Evolutionary conservation across 306 rosid genomes (phyloP).

Genomic region (Neltuma alba): DNA sequence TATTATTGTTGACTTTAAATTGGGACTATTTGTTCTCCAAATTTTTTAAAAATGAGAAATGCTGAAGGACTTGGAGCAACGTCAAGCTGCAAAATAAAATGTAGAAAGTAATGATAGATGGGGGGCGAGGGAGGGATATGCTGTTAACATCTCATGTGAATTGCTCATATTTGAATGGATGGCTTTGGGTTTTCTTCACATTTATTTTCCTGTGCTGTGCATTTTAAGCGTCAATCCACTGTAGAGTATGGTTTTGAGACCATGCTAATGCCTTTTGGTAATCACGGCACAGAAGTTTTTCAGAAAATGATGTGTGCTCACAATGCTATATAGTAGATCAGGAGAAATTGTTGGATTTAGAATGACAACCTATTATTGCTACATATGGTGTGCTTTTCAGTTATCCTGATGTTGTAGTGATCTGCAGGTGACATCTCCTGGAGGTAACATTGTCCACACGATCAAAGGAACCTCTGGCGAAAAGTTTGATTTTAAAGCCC

Average conservation of each 20-base stretch:
- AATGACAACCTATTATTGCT: conserved; percentile 10
- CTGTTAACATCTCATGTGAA: not conserved
- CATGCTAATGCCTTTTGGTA: conserved; percentile 18
- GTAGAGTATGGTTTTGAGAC: conserved; percentile 20
- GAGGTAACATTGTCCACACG: conserved; percentile 65
- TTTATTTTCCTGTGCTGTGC: not conserved
- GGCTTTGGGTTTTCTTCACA: conserved; percentile 14
- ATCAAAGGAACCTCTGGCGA: conserved; percentile 91
- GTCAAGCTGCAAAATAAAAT: conserved; percentile 4
- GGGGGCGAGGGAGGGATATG: not conserved
- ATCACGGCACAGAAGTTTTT: conserved; percentile 2
- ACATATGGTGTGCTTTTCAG: conserved; percentile 20
- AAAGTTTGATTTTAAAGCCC: conserved; percentile 89
- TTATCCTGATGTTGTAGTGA: conserved; percentile 35
- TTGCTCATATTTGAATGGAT: conserved; percentile 16
- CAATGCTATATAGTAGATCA: conserved; percentile 10
- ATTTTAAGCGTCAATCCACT: conserved; percentile 9
- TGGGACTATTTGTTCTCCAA: not conserved
- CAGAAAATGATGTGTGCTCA: conserved; percentile 11
- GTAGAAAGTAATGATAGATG: not conserved
- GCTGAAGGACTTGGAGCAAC: not conserved
- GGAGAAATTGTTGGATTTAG: conserved; percentile 18
- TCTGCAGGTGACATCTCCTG: conserved; percentile 86
- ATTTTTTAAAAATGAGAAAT: not conserved
- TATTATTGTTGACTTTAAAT: not conserved